A percentile compares a stretch with the other conserved stretches of the same genome.
These are phyloP conservation scores for Talaromyces funiculosus DNA, from an alignment of 2,329 filamentous ascomycete species.

Conservation along the genomic window DNA sequence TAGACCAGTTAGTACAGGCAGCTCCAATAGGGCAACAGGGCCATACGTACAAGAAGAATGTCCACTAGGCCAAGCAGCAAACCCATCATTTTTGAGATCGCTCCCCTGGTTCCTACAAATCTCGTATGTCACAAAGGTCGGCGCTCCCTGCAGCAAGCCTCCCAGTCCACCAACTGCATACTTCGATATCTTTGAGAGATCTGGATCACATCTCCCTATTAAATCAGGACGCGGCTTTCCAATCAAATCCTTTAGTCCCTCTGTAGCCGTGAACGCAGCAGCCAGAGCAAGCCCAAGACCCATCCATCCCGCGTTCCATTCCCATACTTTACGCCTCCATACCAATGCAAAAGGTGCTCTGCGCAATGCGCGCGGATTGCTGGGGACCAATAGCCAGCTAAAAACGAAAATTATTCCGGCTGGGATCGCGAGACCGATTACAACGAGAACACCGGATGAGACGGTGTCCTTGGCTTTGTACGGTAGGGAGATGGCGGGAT, in stretches of 20 bases:
- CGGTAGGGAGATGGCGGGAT: conserved; percentile 76
- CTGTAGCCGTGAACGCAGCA: conserved; percentile 71
- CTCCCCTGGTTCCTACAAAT: conserved; percentile 67
- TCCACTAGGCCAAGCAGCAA: conserved; percentile 75
- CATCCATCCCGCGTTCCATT: conserved; percentile 79
- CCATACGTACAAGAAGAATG: conserved; percentile 59
- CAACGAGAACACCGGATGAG: conserved; percentile 56
- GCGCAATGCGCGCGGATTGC: conserved; percentile 55
- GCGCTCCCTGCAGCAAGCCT: conserved; percentile 47
- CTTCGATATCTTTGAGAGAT: conserved; percentile 56
- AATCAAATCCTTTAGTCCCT: conserved; percentile 72
- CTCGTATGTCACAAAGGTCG: conserved; percentile 64
- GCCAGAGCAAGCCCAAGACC: conserved; percentile 70
- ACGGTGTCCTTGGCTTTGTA: conserved; percentile 67
- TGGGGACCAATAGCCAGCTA: conserved; percentile 65
- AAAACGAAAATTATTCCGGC: conserved; percentile 63
- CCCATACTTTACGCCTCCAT: conserved; percentile 83
- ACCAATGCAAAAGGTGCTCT: conserved; percentile 59
- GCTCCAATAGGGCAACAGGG: not conserved
- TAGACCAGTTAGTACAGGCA: conserved; percentile 19
- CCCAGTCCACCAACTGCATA: conserved; percentile 61
- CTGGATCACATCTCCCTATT: conserved; percentile 68
- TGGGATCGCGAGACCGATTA: conserved; percentile 61
- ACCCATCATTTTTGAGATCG: conserved; percentile 65
- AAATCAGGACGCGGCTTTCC: conserved; percentile 62